Evolutionary conservation across 2,329 filamentous ascomycete genomes (phyloP).

Genomic region (Fusarium nodosum): DNA sequence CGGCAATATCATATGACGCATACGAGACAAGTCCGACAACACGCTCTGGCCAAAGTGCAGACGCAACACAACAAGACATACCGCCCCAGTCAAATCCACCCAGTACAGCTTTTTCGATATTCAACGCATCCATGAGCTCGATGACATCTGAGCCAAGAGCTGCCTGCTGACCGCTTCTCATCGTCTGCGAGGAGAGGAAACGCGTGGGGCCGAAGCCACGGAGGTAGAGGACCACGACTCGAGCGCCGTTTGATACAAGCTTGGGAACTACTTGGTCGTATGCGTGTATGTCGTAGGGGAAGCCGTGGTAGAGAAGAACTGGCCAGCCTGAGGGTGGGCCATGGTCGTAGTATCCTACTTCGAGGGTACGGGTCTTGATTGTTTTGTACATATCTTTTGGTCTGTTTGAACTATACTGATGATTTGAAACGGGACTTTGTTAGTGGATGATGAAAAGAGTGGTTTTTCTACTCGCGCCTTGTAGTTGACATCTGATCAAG

Average conservation of each 20-base stretch:
- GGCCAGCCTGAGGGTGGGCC: conserved; percentile 7
- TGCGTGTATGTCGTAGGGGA: conserved; percentile 18
- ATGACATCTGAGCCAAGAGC: conserved; percentile 17
- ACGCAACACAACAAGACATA: conserved; percentile 10
- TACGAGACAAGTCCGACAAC: conserved; percentile 17
- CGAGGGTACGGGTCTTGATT: conserved; percentile 2
- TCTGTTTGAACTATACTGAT: not conserved
- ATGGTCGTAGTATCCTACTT: conserved; percentile 18
- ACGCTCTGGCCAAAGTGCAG: conserved; percentile 16
- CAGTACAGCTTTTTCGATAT: not conserved
- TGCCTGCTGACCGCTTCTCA: conserved; percentile 21
- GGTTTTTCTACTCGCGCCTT: not conserved
- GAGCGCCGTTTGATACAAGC: not conserved
- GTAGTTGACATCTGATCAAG: conserved; percentile 8
- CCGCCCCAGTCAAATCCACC: conserved; percentile 23
- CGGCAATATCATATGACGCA: conserved; percentile 12
- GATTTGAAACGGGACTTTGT: fast-evolving
- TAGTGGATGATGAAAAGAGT: too few relatives aligned
- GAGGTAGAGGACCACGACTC: conserved; percentile 12
- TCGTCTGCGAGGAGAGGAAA: conserved; percentile 4
- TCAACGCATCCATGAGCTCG: conserved; percentile 14
- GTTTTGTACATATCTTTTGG: conserved; percentile 2
- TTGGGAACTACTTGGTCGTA: conserved; percentile 9
- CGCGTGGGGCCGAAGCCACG: conserved; percentile 7
- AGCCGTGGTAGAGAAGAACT: conserved; percentile 24